Evolutionary conservation across 495 filamentous ascomycete genomes (phyloP), one percentile per base, ranked within the genome.

Genomic region (Podospora fimiseda): DNA sequence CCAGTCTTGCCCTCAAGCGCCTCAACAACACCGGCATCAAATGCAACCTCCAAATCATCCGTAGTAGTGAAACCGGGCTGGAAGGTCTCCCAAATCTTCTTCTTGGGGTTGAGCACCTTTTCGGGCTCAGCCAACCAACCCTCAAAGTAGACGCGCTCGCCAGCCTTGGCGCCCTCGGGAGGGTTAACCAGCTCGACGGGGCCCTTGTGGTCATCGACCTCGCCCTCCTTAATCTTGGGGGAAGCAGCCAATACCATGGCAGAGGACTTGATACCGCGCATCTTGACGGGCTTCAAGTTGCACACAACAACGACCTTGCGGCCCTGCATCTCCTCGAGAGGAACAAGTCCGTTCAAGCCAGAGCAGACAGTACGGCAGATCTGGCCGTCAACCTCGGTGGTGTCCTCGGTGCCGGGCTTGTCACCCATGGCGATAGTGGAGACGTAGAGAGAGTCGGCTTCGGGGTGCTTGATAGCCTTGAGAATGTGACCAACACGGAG

Each of bases 241-340:
- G 91, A 96, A 14, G 93, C 93, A 14, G 94, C 94, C 21, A 98
- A 77, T 11, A 98, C 93, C 94, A 98, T 96, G 51, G 93, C 93
- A 33, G 75, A 80, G 43, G 88, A 93, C 75, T 96, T 96, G 73
- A 98, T 87, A 51, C 94, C 92, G 36, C 94, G 85, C 93, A 98
- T 97, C 61, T 92, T 96, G 58, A 96, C 93, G 9, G 93, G 93
- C 80, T 98, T 98, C 60, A 98, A 77, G 70, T 98, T 98, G 76
- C 89, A 94, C 19, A 98, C 90, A 9, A 88, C 87, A 39, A 97
- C 82, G 43, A 98, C 89, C 76, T 92, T 95, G 61, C 94, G 86
- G 62, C 79, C 82, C 69, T 98, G 93, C 94, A 98, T 96, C 70
- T 95, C 90, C 70, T 84, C 88, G 47, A 98, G 77, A 0, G 93